These are phyloP conservation scores for Myriosclerotinia curreyana DNA, from an alignment of 2,329 filamentous ascomycete species.

Conservation along the genomic window DNA sequence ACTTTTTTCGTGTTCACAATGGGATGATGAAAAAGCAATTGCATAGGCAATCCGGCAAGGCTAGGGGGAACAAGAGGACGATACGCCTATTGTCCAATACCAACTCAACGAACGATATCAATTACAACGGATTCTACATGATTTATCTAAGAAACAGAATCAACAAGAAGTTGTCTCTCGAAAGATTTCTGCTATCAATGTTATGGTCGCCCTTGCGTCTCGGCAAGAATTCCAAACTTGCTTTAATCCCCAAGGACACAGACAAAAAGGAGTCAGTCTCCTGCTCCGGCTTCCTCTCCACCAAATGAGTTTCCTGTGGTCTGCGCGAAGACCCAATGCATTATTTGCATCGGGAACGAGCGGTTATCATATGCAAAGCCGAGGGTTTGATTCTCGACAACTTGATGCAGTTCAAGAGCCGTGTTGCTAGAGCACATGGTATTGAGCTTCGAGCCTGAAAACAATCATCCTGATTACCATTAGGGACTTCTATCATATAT, in stretches of 20 bases:
- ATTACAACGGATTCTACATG: slow-evolving; percentile 26
- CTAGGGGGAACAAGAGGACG: slow-evolving; percentile 20
- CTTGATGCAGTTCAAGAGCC: not conserved
- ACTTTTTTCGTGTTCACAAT: slow-evolving; percentile 28
- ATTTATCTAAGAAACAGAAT: slow-evolving; percentile 27
- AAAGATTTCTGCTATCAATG: slow-evolving; percentile 22
- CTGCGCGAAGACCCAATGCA: slow-evolving; percentile 21
- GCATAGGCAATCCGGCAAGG: slow-evolving; percentile 18
- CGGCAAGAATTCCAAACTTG: slow-evolving; percentile 5
- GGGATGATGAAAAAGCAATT: slow-evolving; percentile 29
- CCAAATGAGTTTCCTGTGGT: slow-evolving; percentile 15
- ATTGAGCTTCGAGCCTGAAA: slow-evolving; percentile 22
- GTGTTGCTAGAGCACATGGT: slow-evolving; percentile 21
- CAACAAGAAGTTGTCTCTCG: slow-evolving; percentile 23
- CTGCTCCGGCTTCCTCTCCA: not conserved
- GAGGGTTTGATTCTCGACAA: not conserved
- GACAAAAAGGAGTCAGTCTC: slow-evolving; percentile 15
- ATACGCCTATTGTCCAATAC: slow-evolving; percentile 25
- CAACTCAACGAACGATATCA: slow-evolving; percentile 26
- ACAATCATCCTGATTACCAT: not conserved
- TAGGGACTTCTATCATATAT: not conserved
- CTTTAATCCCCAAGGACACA: not conserved
- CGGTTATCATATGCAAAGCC: slow-evolving; percentile 1
- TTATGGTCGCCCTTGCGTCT: slow-evolving; percentile 18
- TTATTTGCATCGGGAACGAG: slow-evolving; percentile 22